Conservation (phyloP, 1,284 basidiomycete species). For the Vanrija sp. region DNA sequence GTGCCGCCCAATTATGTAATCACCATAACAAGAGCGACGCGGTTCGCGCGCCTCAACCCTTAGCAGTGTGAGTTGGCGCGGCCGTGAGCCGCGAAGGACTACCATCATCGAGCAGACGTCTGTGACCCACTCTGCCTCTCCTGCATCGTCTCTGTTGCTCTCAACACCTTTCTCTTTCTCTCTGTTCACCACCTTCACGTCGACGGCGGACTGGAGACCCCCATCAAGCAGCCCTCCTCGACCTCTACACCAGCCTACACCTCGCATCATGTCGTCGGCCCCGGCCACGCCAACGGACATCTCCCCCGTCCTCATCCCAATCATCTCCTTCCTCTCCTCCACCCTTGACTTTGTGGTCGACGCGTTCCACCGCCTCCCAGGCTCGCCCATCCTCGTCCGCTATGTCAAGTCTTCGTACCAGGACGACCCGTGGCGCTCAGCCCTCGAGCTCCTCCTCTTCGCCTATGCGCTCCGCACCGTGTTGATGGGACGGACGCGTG, state of each 20-base stretch:
- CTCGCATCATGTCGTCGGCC: background rate
- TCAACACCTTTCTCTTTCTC: background rate
- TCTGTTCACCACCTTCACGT: background rate
- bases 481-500: slow-evolving; percentile 80
- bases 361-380: slow-evolving; percentile 60
- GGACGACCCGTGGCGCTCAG: slow-evolving; percentile 86
- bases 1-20: too few species aligned
- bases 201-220: background rate
- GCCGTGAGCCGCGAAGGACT: too few species aligned
- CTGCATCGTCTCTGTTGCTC: too few species aligned
- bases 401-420: slow-evolving; percentile 77
- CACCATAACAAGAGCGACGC: too few species aligned
- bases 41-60: too few species aligned
- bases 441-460: slow-evolving; percentile 85
- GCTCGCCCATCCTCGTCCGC: slow-evolving; percentile 81
- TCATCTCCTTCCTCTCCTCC: slow-evolving; percentile 34
- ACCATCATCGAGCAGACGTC: too few species aligned
- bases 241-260: too few species aligned
- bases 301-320: slow-evolving; percentile 37
- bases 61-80: too few species aligned
- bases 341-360: slow-evolving; percentile 23
- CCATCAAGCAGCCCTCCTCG: background rate
- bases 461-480: slow-evolving; percentile 86
- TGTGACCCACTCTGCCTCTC: too few species aligned
- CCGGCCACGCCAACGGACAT: slow-evolving; percentile 25